Conservation (phyloP, 2,329 filamentous ascomycete genomes). For the Penicillium italicum region DNA sequence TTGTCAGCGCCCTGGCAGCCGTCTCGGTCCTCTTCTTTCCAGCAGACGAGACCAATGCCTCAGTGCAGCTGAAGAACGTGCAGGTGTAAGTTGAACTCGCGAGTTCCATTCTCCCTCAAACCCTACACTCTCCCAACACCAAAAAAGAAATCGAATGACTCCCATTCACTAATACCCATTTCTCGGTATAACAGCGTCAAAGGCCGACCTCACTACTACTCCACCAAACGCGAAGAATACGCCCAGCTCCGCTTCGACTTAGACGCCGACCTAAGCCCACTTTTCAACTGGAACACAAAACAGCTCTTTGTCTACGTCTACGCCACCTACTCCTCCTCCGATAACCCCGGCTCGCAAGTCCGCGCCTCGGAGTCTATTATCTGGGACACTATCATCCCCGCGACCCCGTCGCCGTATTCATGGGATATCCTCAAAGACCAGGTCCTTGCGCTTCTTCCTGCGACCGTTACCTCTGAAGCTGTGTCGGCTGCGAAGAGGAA, state of each 20-base stretch:
- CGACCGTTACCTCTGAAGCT: background rate
- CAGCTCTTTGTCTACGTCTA: slow-evolving; percentile 96
- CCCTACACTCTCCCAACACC: too few species aligned
- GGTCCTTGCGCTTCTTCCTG: slow-evolving; percentile 28
- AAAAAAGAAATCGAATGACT: background rate
- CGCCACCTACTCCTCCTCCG: slow-evolving; percentile 59
- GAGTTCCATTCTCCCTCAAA: background rate
- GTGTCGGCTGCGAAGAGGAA: slow-evolving; percentile 17
- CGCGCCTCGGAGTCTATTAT: slow-evolving; percentile 67
- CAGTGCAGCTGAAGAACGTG: slow-evolving; percentile 55
- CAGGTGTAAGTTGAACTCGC: slow-evolving; percentile 67
- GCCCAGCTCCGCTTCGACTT: slow-evolving; percentile 91
- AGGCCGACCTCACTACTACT: slow-evolving; percentile 95
- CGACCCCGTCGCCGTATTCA: slow-evolving; percentile 47
- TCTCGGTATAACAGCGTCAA: slow-evolving; percentile 58
- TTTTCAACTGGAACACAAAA: slow-evolving; percentile 99
- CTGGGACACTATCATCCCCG: slow-evolving; percentile 92
- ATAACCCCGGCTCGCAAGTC: slow-evolving; percentile 21
- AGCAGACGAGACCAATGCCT: slow-evolving; percentile 54
- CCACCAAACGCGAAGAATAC: slow-evolving; percentile 88
- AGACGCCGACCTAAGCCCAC: slow-evolving; percentile 82
- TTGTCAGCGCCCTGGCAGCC: slow-evolving; percentile 74
- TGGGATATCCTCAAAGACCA: slow-evolving; percentile 36
- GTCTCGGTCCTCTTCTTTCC: slow-evolving; percentile 66
- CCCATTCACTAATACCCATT: background rate